These are phyloP conservation scores for Passiflora organensis DNA, from an alignment of 345 rosid genomes.

Conservation along the genomic window DNA sequence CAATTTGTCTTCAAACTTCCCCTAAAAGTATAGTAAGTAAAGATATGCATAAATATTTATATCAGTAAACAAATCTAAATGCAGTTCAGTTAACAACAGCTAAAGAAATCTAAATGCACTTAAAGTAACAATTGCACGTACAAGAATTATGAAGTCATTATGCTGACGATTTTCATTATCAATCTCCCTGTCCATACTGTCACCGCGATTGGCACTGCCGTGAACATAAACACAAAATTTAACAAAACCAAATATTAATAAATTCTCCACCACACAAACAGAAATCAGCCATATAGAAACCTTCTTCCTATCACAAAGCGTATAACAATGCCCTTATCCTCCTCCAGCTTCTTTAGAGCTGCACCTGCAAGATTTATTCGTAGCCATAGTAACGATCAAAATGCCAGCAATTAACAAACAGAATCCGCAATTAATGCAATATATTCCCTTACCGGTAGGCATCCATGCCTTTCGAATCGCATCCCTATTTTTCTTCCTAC, in stretches of 20 bases:
- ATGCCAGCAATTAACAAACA: neutral
- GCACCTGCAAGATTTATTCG: slow-evolving; percentile 39
- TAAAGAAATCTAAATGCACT: neutral
- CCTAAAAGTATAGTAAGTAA: neutral
- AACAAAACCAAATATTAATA: slow-evolving; percentile 6
- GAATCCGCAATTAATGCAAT: neutral
- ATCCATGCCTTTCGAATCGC: slow-evolving; percentile 92
- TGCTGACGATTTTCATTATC: slow-evolving; percentile 35
- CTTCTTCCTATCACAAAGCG: slow-evolving; percentile 93
- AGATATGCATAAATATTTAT: neutral
- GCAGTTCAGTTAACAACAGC: neutral
- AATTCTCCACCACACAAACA: slow-evolving; percentile 6
- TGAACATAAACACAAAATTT: slow-evolving; percentile 10
- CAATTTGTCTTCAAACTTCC: neutral
- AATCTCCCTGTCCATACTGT: slow-evolving; percentile 39
- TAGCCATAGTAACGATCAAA: neutral
- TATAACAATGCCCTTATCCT: slow-evolving; percentile 65
- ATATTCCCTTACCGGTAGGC: slow-evolving; percentile 38
- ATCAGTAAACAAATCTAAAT: neutral
- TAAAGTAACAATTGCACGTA: slow-evolving; percentile 22
- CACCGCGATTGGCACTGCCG: slow-evolving; percentile 54
- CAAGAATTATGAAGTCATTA: slow-evolving; percentile 51
- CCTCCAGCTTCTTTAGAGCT: slow-evolving; percentile 51
- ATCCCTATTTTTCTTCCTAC: slow-evolving; percentile 68
- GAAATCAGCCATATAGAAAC: slow-evolving; percentile 28